These are phyloP conservation scores for Anacardium occidentale DNA, from an alignment of 345 rosid genomes.

Conservation along the genomic window DNA sequence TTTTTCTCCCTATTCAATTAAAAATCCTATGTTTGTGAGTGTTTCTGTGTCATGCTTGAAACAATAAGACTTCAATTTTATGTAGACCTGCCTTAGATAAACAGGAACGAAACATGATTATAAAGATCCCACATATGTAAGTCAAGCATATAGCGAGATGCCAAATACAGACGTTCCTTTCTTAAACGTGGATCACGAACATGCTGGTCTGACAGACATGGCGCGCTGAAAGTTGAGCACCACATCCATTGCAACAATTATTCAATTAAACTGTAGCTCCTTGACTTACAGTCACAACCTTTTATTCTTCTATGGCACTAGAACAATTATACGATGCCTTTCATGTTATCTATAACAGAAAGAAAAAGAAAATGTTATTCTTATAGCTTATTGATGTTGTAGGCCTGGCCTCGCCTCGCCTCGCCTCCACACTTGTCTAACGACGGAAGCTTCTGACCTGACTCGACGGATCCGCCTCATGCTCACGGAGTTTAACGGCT, in stretches of 20 bases:
- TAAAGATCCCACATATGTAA: too few relatives aligned
- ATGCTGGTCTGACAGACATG: too few relatives aligned
- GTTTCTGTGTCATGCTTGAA: too few relatives aligned
- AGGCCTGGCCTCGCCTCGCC: not conserved
- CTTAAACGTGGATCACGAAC: too few relatives aligned
- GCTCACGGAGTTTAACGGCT: constrained; percentile 68
- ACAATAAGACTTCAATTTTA: too few relatives aligned
- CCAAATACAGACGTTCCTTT: too few relatives aligned
- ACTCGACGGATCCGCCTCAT: constrained; percentile 60
- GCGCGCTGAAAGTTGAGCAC: too few relatives aligned
- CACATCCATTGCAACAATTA: constrained; percentile 17
- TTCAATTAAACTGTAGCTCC: constrained; percentile 22
- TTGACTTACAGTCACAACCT: constrained; percentile 29
- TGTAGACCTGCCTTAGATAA: too few relatives aligned
- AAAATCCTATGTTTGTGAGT: too few relatives aligned
- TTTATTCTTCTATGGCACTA: constrained; percentile 6
- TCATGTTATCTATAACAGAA: not conserved
- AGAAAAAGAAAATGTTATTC: not conserved
- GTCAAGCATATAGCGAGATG: too few relatives aligned
- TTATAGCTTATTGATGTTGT: not conserved
- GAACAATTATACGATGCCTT: not conserved
- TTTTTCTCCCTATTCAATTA: too few relatives aligned
- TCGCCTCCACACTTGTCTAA: constrained; percentile 13
- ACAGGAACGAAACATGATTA: too few relatives aligned
- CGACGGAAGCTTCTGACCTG: constrained; percentile 85